Conservation (phyloP, 345 rosid genomes). For the Eutrema heterophyllum region DNA sequence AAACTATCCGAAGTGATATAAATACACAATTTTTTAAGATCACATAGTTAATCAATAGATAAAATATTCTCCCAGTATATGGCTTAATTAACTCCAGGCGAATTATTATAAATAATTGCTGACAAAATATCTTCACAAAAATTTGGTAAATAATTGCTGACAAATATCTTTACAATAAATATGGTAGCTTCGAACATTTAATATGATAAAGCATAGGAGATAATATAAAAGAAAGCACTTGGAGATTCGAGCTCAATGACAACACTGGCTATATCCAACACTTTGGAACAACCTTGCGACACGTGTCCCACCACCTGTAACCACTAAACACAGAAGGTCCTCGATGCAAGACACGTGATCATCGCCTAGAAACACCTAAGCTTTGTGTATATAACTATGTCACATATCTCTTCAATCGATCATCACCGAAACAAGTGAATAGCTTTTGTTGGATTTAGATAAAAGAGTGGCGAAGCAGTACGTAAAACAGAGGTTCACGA, state of each 20-base stretch:
- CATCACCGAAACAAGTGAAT: slow-evolving; percentile 6
- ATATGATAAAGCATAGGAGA: slow-evolving; percentile 5
- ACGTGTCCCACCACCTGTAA: slow-evolving; percentile 52
- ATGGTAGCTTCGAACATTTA: slow-evolving; percentile 10
- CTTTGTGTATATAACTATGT: slow-evolving; percentile 16
- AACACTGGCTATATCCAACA: slow-evolving; percentile 28
- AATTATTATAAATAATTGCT: background rate
- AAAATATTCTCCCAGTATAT: background rate
- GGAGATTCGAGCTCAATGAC: slow-evolving; percentile 28
- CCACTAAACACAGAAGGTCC: slow-evolving; percentile 18
- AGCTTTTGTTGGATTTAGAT: background rate
- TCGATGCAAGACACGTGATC: slow-evolving; percentile 25
- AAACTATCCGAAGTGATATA: background rate
- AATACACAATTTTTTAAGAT: background rate
- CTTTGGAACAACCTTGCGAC: slow-evolving; percentile 20
- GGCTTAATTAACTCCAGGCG: slow-evolving; percentile 13
- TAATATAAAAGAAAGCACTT: slow-evolving; percentile 14
- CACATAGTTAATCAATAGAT: background rate
- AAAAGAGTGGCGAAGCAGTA: background rate
- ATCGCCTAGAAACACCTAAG: background rate
- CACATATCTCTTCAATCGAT: background rate
- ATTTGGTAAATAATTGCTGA: background rate
- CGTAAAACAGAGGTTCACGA: background rate
- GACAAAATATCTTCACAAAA: background rate
- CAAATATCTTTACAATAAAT: background rate